Base-by-base conservation (phyloP, 2,329 filamentous ascomycete species). In the Xylaria sp. region DNA sequence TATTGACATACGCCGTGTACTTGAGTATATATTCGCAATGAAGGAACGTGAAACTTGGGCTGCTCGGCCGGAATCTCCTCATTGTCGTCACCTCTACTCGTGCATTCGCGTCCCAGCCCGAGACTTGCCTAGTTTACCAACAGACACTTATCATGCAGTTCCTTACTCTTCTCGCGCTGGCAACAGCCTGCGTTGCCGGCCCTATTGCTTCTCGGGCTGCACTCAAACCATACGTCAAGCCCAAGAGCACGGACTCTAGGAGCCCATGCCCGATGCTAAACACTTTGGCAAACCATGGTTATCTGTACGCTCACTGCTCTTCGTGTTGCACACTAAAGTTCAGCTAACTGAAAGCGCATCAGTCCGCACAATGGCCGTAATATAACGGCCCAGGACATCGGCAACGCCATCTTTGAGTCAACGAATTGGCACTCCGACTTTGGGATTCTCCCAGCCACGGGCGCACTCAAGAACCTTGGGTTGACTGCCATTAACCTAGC, bases 201-300 rank as follows among this genome's bases (percentile, higher is more conserved):
- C 71, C 71, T 14, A 67, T 71, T 51, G 27, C 34, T 39, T 57
- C 53, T 27, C 61, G 12, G 21, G 64, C 55, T 34, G 61, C 62
- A 5, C 36, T 69, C 61, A 70, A 70, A 19, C 68, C 71, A 59
- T 74, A 69, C 9, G 63, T 69, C 24, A 56, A 67, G 53, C 64
- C 71, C 11, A 59, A 64, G 39, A 64, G 50, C 48, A 67, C 69
- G 0, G 72, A 74, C 67, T 74, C 71, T 0, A 69, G 72, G 30
- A 42, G 64, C 24, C 72, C 72, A 4, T 74, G 72, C 42, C 71
- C 72, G 4, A 60, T 72, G 67, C 53, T 74, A 47, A 74, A 74
- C 66, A 73, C 72, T 32, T 61, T 74, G 53, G 71, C 72, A 8
- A 74, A 74, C 53, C 70, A 72, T 48, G 72, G 71, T 14, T 74